A percentile compares a stretch with the other conserved stretches of the same genome.
Conservation (phyloP, 1,284 basidiomycete genomes). For the Cutaneotrichosporon sp. region DNA sequence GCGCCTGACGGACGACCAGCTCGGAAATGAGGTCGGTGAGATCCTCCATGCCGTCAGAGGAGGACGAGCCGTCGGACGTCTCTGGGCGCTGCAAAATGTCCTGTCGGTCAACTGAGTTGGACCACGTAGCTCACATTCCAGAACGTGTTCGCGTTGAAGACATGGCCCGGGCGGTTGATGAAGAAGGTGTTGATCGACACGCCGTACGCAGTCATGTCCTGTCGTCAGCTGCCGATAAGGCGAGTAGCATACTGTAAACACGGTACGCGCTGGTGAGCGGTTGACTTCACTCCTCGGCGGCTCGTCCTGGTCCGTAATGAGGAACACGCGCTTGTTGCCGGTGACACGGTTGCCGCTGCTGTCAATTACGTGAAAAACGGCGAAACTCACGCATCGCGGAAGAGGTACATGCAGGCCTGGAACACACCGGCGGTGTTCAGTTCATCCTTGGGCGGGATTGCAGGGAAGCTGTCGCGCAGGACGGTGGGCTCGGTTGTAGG, state of each 20-base stretch:
- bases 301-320: slow-evolving; percentile 87
- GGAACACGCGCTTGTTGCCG: slow-evolving; percentile 84
- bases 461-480: slow-evolving; percentile 42
- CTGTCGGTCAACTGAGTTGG: slow-evolving; percentile 28
- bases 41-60: slow-evolving; percentile 65
- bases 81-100: slow-evolving; percentile 62
- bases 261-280: slow-evolving; percentile 43
- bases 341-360: slow-evolving; percentile 66
- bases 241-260: slow-evolving; percentile 37
- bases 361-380: slow-evolving; percentile 15
- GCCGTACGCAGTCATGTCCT: slow-evolving; percentile 81
- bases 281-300: slow-evolving; percentile 51
- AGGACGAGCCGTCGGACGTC: slow-evolving; percentile 58
- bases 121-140: slow-evolving; percentile 66
- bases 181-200: slow-evolving; percentile 89
- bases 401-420: slow-evolving; percentile 78
- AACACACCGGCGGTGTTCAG: slow-evolving; percentile 74
- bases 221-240: slow-evolving; percentile 12
- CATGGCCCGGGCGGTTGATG: slow-evolving; percentile 68
- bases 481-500: slow-evolving; percentile 38
- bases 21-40: slow-evolving; percentile 56
- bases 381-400: slow-evolving; percentile 71
- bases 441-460: slow-evolving; percentile 36
- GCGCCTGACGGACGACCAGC: slow-evolving; percentile 78
- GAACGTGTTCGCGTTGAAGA: slow-evolving; percentile 74